Conservation (phyloP, 331 rosid species). For the Ulmus americana region DNA sequence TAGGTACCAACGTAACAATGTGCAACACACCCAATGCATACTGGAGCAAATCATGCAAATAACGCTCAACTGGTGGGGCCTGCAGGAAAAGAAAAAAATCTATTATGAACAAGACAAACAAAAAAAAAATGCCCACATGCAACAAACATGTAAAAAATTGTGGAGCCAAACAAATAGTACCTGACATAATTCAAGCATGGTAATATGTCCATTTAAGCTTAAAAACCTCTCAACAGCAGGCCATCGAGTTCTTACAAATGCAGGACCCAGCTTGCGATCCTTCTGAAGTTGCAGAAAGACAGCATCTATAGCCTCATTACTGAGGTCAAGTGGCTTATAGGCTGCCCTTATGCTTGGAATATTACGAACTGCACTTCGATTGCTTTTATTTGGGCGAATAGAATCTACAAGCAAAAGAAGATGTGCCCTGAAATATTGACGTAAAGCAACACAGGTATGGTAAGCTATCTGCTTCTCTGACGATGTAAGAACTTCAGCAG, state of each 20-base stretch:
- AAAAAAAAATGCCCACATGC: neutral
- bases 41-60: slow-evolving; percentile 92
- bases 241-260: slow-evolving; percentile 91
- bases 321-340: slow-evolving; percentile 85
- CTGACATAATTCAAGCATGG: slow-evolving; percentile 96
- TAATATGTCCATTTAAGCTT: slow-evolving; percentile 69
- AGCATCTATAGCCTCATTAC: slow-evolving; percentile 87
- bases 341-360: slow-evolving; percentile 77
- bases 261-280: slow-evolving; percentile 91
- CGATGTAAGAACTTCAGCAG: slow-evolving; percentile 82
- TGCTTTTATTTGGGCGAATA: slow-evolving; percentile 86
- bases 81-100: slow-evolving; percentile 28
- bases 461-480: slow-evolving; percentile 96
- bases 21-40: slow-evolving; percentile 93
- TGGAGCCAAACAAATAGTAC: slow-evolving; percentile 35
- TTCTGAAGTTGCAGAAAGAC: slow-evolving; percentile 78
- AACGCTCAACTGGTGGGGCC: slow-evolving; percentile 97
- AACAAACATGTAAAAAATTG: neutral
- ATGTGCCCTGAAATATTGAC: slow-evolving; percentile 93
- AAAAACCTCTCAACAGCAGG: slow-evolving; percentile 75
- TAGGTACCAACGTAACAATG: slow-evolving; percentile 84
- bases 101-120: neutral
- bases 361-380: slow-evolving; percentile 76
- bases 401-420: slow-evolving; percentile 82
- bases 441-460: slow-evolving; percentile 83